These are phyloP conservation scores for Colletotrichum brevisporum DNA, from an alignment of 2,329 filamentous ascomycete species.

Conservation along the genomic window DNA sequence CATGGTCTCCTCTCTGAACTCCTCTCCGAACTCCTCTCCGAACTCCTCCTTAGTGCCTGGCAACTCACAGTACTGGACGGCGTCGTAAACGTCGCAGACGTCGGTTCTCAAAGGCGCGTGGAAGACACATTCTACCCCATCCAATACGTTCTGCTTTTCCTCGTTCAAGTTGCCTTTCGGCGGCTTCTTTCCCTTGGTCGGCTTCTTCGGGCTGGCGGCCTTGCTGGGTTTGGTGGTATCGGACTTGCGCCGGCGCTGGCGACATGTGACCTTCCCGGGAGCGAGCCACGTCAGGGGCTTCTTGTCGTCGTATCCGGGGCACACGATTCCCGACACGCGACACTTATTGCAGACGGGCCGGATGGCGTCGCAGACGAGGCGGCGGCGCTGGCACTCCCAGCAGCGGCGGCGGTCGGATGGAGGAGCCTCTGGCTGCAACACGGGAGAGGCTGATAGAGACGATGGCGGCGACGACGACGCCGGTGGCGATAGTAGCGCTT, in stretches of 20 bases:
- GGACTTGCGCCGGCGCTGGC: conserved; percentile 42
- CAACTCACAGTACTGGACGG: conserved; percentile 40
- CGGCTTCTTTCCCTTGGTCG: neutral
- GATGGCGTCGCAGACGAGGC: conserved; percentile 55
- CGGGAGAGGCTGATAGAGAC: neutral
- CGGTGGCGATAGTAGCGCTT: neutral
- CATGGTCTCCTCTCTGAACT: too few species aligned
- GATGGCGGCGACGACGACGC: neutral
- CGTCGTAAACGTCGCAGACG: conserved; percentile 35
- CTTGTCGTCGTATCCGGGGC: conserved; percentile 56
- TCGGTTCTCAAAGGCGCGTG: conserved; percentile 31
- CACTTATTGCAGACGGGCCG: conserved; percentile 55
- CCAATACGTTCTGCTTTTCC: neutral
- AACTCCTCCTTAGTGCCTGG: neutral
- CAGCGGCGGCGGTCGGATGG: conserved; percentile 48
- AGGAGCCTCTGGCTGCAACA: neutral
- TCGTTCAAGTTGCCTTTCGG: neutral
- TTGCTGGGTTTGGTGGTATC: neutral
- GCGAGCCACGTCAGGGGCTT: conserved; percentile 57
- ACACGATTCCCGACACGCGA: conserved; percentile 49
- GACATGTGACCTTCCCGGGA: conserved; percentile 53
- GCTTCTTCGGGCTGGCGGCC: neutral
- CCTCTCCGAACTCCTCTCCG: too few species aligned
- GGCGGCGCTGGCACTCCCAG: conserved; percentile 59
- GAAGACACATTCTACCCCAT: conserved; percentile 6